These are phyloP conservation scores for Backusella sp. DNA, from an alignment of 192 early-diverging fungal genomes.

Conservation along the genomic window DNA sequence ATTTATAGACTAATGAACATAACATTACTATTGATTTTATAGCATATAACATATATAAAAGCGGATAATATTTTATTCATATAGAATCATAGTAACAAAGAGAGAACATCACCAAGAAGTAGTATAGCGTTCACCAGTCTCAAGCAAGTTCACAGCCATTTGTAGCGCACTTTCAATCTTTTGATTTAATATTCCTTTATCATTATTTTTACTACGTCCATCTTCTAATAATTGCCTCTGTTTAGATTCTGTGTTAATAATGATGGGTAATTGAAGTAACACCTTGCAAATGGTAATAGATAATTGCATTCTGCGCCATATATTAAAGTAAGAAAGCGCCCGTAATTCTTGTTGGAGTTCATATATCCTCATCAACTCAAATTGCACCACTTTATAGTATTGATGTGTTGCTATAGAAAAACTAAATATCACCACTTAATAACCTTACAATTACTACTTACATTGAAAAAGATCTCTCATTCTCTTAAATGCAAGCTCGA, in stretches of 20 bases:
- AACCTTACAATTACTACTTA: neutral
- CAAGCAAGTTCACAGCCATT: conserved; percentile 32
- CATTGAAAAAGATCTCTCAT: conserved; percentile 44
- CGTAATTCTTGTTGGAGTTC: conserved; percentile 57
- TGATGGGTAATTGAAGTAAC: conserved; percentile 51
- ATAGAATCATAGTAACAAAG: neutral
- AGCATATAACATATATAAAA: neutral
- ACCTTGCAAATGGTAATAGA: conserved; percentile 53
- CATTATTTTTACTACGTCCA: neutral
- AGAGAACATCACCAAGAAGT: conserved; percentile 1
- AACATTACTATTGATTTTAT: neutral
- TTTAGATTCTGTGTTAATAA: conserved; percentile 46
- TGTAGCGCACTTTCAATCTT: conserved; percentile 31
- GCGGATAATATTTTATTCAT: neutral
- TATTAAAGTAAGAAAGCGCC: conserved; percentile 51
- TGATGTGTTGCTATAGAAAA: conserved; percentile 50
- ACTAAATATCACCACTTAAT: neutral
- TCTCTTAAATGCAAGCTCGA: conserved; percentile 36
- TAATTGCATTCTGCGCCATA: conserved; percentile 53
- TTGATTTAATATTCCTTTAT: conserved; percentile 29
- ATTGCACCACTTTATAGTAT: conserved; percentile 57
- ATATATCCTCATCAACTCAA: conserved; percentile 53
- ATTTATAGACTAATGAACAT: neutral
- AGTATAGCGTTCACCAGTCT: conserved; percentile 31
- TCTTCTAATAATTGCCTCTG: conserved; percentile 25